phyloP scores from a whole-genome alignment of 805 yeast genomes.

The Candida tallmaniae region DNA sequence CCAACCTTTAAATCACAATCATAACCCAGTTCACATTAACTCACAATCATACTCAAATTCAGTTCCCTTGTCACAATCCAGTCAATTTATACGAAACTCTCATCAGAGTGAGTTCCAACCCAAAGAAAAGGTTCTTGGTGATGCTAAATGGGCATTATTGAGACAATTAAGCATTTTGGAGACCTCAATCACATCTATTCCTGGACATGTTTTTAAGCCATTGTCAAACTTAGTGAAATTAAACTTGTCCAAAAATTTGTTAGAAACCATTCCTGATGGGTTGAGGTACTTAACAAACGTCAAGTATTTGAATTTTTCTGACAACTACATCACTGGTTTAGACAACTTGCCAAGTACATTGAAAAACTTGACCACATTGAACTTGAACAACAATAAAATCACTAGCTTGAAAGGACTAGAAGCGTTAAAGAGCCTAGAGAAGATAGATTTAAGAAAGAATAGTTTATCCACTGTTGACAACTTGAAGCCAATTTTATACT shows the following conservation, averaged over 20 bases:
- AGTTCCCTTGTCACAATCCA: not conserved
- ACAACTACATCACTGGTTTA: constrained; percentile 35
- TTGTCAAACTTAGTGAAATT: constrained; percentile 39
- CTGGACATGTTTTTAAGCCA: constrained; percentile 35
- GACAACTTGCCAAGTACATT: constrained; percentile 31
- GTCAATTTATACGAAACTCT: not conserved
- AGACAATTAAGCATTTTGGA: constrained; percentile 40
- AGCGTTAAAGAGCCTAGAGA: constrained; percentile 38
- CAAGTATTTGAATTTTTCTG: constrained; percentile 43
- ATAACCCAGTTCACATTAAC: not conserved
- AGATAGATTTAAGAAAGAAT: constrained; percentile 52
- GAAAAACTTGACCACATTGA: constrained; percentile 39
- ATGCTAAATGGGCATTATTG: constrained; percentile 35
- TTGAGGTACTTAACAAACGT: constrained; percentile 44
- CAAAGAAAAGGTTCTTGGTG: constrained; percentile 15
- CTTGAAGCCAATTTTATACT: constrained; percentile 33
- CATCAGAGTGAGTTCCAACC: constrained; percentile 16
- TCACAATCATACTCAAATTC: not conserved
- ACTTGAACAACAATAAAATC: constrained; percentile 47
- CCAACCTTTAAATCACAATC: constrained; percentile 8
- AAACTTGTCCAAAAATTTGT: constrained; percentile 52
- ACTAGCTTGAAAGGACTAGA: constrained; percentile 42
- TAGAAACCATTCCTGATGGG: constrained; percentile 50
- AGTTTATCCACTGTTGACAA: constrained; percentile 27
- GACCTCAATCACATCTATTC: constrained; percentile 34